Evolutionary conservation across 2,329 filamentous ascomycete species (phyloP), one percentile per base, ranked within the genome.

Genomic region (Ascochyta fabae): DNA sequence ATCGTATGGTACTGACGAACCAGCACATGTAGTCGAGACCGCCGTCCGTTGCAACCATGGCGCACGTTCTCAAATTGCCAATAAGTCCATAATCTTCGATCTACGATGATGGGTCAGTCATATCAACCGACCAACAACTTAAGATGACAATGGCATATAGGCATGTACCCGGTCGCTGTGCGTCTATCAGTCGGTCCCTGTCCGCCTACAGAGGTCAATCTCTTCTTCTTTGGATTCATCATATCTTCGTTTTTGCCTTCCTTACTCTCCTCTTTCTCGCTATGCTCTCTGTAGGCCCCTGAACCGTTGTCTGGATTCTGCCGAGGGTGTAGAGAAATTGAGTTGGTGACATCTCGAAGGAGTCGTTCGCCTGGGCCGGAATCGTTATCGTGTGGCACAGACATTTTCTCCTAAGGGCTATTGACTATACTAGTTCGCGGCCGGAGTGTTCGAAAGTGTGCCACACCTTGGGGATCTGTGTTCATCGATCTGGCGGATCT

Each of bases 11-110:
- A 24, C 22, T 16, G 3, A 45, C 81, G 74, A 68, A 86, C 86
- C 88, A 92, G 74, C 88, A 92, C 88, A 92, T 89, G 65, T 87
- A 91, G 69, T 91, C 89, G 53, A 92, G 75, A 61, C 88, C 88
- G 24, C 68, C 64, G 43, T 67, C 60, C 12, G 57, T 53, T 8
- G 60, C 61, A 6, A 67, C 59, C 63, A 66, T 67, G 13, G 66
- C 66, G 77, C 88, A 90, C 1, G 89, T 92, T 66, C 87, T 84
- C 88, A 92, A 91, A 68, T 92, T 91, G 23, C 89, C 89, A 65
- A 92, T 90, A 74, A 92, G 83, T 51, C 89, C 89, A 80, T 92
- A 92, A 74, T 92, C 85, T 69, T 92, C 89, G 8, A 66, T 64
- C 43, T 48, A 15, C n/a, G 24, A 15, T n/a, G 15, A 9, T 40